These are phyloP conservation scores for Withania somnifera DNA, from an alignment of 305 asterid genomes.

Conservation along the genomic window DNA sequence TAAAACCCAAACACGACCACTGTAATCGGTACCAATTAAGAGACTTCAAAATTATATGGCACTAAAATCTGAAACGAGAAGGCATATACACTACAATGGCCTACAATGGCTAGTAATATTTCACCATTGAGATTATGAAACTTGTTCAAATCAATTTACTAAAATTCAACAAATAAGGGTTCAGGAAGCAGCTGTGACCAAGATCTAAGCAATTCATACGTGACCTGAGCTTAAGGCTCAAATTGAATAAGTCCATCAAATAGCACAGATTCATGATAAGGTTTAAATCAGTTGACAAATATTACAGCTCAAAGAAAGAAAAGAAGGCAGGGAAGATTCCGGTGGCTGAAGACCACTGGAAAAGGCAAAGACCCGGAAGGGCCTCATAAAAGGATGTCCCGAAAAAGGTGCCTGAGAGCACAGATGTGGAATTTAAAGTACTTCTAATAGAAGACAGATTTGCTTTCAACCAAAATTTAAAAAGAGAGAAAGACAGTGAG, in stretches of 20 bases:
- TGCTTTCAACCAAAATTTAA: not conserved
- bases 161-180: not conserved
- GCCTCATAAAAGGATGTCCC: no score
- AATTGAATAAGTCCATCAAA: not conserved
- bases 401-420: no score
- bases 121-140: not conserved
- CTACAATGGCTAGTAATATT: not conserved
- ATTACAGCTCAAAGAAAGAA: not conserved
- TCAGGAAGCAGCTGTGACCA: not conserved
- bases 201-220: not conserved
- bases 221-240: not conserved
- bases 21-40: not conserved
- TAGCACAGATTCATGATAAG: not conserved
- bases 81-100: not conserved
- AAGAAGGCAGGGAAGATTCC: no score
- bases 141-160: not conserved
- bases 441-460: not conserved
- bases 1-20: not conserved
- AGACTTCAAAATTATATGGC: not conserved
- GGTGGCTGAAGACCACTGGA: no score
- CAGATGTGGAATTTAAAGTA: no score
- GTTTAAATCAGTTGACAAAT: not conserved
- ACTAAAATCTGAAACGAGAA: not conserved
- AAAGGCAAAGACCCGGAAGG: no score
- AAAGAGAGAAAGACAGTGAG: not conserved